Evolutionary conservation across 1,284 basidiomycete species (phyloP).

Genomic region (Fomes fomentarius): DNA sequence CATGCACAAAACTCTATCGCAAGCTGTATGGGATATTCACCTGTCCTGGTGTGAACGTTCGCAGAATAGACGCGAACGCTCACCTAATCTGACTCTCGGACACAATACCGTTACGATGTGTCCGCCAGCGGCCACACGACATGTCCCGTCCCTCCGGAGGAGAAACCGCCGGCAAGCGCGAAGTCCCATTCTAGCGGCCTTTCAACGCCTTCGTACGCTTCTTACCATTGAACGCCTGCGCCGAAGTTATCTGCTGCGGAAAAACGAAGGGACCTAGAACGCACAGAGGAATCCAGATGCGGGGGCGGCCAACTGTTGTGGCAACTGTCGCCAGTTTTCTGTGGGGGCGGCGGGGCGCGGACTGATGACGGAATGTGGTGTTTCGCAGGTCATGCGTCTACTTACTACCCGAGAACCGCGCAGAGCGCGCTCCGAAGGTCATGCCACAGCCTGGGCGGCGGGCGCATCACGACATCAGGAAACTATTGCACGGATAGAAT

Average conservation of each 20-base stretch:
- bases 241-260: conserved; percentile 41
- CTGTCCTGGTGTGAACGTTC: too few species aligned
- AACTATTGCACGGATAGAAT: background rate
- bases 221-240: conserved; percentile 48
- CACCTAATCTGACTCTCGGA: conserved; percentile 48
- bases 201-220: conserved; percentile 43
- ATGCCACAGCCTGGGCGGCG: too few species aligned
- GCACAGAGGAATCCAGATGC: too few species aligned
- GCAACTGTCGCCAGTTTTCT: conserved; percentile 16
- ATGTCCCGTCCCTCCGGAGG: conserved; percentile 37
- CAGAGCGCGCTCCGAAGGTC: conserved; percentile 28
- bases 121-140: conserved; percentile 43
- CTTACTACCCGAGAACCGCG: conserved; percentile 25
- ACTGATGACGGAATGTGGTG: conserved; percentile 26
- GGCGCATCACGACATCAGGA: conserved; percentile 2
- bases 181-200: conserved; percentile 18
- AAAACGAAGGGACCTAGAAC: background rate
- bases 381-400: conserved; percentile 32
- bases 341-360: conserved; percentile 27
- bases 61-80: background rate
- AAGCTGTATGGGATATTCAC: too few species aligned
- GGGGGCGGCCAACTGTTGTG: too few species aligned
- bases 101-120: conserved; percentile 44
- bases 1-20: too few species aligned
- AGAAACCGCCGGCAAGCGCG: conserved; percentile 33